phyloP scores from a whole-genome alignment of 176 grass and related monocot genomes.

The Ananas comosus region DNA sequence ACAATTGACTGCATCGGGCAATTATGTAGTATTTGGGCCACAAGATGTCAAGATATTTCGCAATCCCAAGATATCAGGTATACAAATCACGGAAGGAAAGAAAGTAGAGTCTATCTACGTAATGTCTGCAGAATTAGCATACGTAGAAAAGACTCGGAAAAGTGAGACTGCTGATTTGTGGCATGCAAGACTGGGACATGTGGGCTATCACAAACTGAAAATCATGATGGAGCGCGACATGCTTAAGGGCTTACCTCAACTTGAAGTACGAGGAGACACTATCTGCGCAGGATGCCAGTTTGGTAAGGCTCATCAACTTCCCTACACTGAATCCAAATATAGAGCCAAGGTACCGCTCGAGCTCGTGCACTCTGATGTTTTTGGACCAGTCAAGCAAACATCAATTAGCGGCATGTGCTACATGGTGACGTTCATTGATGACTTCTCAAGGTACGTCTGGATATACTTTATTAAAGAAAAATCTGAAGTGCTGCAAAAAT shows the following conservation, averaged over 20 bases:
- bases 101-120: not conserved
- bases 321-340: constrained; percentile 4
- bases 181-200: not conserved
- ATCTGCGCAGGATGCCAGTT: not conserved
- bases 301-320: no score
- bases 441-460: not conserved
- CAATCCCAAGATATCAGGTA: not conserved
- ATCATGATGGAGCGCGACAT: constrained; percentile 8
- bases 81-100: not conserved
- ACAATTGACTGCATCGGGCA: not conserved
- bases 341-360: constrained; percentile 3
- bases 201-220: not conserved
- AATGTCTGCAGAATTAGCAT: not conserved
- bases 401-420: not conserved
- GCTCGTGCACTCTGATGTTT: constrained; percentile 17
- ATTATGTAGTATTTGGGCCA: not conserved
- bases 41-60: not conserved
- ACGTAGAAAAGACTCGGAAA: not conserved
- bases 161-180: not conserved
- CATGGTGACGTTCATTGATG: constrained; percentile 7
- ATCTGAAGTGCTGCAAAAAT: constrained; percentile 2
- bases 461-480: constrained; percentile 21
- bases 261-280: not conserved
- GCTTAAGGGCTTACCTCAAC: constrained; percentile 13
- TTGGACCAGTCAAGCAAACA: constrained; percentile 9